These are phyloP conservation scores for Phialophora tarda DNA, from an alignment of 2,329 filamentous ascomycete species.

Conservation along the genomic window DNA sequence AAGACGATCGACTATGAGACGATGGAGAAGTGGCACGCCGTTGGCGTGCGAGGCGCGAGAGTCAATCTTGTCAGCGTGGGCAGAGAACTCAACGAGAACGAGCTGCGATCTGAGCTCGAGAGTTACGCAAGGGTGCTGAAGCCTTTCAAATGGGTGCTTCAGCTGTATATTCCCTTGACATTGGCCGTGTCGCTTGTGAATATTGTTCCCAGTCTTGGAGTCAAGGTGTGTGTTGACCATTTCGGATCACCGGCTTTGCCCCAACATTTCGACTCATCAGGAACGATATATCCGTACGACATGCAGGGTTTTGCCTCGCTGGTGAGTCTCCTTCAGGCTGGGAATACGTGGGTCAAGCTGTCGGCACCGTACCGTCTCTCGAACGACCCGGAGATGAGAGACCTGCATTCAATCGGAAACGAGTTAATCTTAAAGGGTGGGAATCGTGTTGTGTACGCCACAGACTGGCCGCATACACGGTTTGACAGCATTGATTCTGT, in stretches of 20 bases:
- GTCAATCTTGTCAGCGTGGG: conserved; percentile 64
- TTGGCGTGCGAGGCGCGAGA: conserved; percentile 65
- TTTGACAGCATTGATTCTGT: conserved; percentile 63
- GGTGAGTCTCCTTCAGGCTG: conserved; percentile 52
- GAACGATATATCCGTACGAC: conserved; percentile 49
- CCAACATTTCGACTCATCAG: conserved; percentile 28
- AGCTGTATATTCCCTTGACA: conserved; percentile 63
- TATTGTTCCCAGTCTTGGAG: conserved; percentile 54
- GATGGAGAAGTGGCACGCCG: conserved; percentile 59
- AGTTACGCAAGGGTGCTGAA: conserved; percentile 59
- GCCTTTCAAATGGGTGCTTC: conserved; percentile 62
- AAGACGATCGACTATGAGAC: conserved; percentile 46
- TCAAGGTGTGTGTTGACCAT: conserved; percentile 64
- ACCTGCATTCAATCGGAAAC: conserved; percentile 56
- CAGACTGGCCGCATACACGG: conserved; percentile 69
- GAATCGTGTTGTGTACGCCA: conserved; percentile 61
- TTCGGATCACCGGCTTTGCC: conserved; percentile 59
- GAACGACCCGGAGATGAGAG: conserved; percentile 50
- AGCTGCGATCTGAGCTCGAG: conserved; percentile 52
- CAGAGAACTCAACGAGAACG: conserved; percentile 47
- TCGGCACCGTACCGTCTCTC: conserved; percentile 65
- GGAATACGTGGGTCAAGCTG: conserved; percentile 61
- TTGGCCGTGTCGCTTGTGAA: conserved; percentile 57
- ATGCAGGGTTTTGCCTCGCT: conserved; percentile 59
- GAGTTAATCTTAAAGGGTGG: conserved; percentile 57